Evolutionary conservation across 2,329 filamentous ascomycete genomes (phyloP).

Genomic region (Aspergillus aculeatinus): DNA sequence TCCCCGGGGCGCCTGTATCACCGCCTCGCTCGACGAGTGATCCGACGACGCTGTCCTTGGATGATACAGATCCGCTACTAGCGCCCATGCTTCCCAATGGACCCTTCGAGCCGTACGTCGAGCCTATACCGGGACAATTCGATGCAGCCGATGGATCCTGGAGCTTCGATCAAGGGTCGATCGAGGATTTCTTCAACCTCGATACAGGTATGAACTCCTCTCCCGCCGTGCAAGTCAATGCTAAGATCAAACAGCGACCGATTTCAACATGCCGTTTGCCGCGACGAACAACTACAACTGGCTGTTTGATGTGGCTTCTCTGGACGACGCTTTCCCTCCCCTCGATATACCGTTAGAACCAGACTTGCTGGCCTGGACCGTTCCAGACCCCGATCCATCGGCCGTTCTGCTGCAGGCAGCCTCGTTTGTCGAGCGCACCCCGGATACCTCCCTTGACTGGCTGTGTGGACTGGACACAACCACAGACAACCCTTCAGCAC

Average conservation of each 20-base stretch:
- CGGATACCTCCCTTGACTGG: slow-evolving; percentile 18
- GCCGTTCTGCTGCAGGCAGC: slow-evolving; percentile 26
- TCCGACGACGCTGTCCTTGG: slow-evolving; percentile 23
- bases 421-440: slow-evolving; percentile 22
- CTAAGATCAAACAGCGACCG: slow-evolving; percentile 47
- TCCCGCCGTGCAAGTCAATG: not conserved
- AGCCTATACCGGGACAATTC: slow-evolving; percentile 35
- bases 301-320: slow-evolving; percentile 52
- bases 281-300: slow-evolving; percentile 64
- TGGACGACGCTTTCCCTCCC: slow-evolving; percentile 38
- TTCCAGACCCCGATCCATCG: slow-evolving; percentile 20
- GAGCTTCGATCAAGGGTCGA: slow-evolving; percentile 20
- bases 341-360: slow-evolving; percentile 26
- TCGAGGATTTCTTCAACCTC: slow-evolving; percentile 57
- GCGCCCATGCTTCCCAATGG: slow-evolving; percentile 34
- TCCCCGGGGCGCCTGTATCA: slow-evolving; percentile 25
- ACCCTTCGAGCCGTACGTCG: slow-evolving; percentile 33
- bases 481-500: slow-evolving; percentile 7
- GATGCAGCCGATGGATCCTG: slow-evolving; percentile 36
- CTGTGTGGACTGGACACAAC: slow-evolving; percentile 22
- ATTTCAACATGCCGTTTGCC: slow-evolving; percentile 65
- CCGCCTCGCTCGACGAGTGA: slow-evolving; percentile 28
- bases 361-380: slow-evolving; percentile 25
- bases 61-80: slow-evolving; percentile 29
- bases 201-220: slow-evolving; percentile 49